Conservation (phyloP, 2,329 filamentous ascomycete genomes). For the Nannizziopsis barbatae region DNA sequence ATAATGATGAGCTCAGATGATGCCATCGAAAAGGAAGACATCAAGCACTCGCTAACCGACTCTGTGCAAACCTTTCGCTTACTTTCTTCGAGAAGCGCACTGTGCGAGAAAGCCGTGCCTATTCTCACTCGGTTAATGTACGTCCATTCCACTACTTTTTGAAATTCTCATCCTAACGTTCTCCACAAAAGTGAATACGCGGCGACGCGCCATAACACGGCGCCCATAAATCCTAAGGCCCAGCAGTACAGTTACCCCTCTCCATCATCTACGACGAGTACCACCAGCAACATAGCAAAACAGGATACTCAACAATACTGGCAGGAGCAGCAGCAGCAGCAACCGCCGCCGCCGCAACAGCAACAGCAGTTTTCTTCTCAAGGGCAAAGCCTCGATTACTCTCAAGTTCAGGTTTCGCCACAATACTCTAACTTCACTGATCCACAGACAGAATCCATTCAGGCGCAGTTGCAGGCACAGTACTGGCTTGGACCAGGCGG, state of each 20-base stretch:
- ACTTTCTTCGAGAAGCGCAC: slow-evolving; percentile 26
- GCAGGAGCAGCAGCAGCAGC: background rate
- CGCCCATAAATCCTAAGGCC: background rate
- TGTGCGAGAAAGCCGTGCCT: slow-evolving; percentile 30
- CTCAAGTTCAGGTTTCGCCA: slow-evolving; percentile 9
- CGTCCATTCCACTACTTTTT: slow-evolving; percentile 9
- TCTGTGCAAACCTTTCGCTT: slow-evolving; percentile 26
- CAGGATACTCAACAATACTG: background rate
- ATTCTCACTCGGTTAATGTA: slow-evolving; percentile 29
- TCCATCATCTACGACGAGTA: slow-evolving; percentile 2
- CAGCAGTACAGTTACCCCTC: background rate
- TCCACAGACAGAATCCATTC: slow-evolving; percentile 7
- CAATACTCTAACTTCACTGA: background rate
- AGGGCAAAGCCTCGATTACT: background rate
- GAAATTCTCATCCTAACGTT: background rate
- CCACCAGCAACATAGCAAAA: background rate
- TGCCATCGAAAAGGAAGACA: slow-evolving; percentile 23
- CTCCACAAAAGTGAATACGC: background rate
- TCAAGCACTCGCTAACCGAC: slow-evolving; percentile 21
- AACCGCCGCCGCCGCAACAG: slow-evolving; percentile 10
- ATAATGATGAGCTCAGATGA: slow-evolving; percentile 23
- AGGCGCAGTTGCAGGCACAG: slow-evolving; percentile 24
- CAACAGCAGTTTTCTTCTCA: background rate
- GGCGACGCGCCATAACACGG: background rate
- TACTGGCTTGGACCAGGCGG: slow-evolving; percentile 24